Conservation (phyloP, 305 asterid genomes). For the Rubia balearica region DNA sequence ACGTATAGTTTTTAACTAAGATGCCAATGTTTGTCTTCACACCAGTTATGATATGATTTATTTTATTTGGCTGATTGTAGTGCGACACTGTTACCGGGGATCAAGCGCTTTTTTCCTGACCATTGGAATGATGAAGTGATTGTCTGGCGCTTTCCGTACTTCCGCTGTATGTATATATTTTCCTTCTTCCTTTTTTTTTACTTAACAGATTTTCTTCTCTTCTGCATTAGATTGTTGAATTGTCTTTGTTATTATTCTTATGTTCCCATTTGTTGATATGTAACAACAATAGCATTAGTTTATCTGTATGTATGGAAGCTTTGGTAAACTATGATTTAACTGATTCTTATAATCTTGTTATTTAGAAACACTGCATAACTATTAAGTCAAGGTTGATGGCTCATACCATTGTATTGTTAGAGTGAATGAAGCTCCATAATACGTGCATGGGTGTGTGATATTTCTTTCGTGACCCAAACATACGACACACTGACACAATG, state of each 20-base stretch:
- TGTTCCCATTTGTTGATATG: background rate
- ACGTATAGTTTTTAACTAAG: background rate
- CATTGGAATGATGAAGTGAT: slow-evolving; percentile 73
- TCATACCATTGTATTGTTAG: background rate
- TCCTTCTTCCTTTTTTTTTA: background rate
- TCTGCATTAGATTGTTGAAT: background rate
- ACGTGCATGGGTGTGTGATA: background rate
- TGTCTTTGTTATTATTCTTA: background rate
- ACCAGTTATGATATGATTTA: background rate
- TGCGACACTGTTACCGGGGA: slow-evolving; percentile 79
- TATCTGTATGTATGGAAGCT: background rate
- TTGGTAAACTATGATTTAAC: background rate
- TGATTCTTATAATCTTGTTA: background rate
- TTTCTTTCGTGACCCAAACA: background rate
- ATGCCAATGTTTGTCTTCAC: background rate
- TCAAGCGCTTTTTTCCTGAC: slow-evolving; percentile 62
- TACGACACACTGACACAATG: background rate
- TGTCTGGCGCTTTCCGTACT: slow-evolving; percentile 60
- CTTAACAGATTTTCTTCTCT: background rate
- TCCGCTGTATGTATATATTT: slow-evolving; percentile 46
- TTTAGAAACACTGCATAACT: background rate
- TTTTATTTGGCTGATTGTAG: slow-evolving; percentile 38
- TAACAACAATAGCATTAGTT: background rate
- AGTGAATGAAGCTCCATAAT: background rate
- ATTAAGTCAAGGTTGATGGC: background rate